Conservation (phyloP, 306 rosid species). For the Carpinus fangiana region DNA sequence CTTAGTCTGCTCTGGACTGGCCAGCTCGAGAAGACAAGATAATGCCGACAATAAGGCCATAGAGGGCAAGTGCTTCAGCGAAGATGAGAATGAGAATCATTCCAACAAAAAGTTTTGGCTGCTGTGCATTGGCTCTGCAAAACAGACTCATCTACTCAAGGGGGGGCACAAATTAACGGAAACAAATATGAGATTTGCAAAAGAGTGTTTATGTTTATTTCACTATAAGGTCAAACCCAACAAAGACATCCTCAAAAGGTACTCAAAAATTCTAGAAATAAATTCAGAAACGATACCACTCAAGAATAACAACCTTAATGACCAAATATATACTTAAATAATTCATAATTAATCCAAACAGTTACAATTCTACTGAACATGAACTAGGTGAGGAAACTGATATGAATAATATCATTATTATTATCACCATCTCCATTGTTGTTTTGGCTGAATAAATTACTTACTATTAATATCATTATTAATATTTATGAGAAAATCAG, state of each 20-base stretch:
- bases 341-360: not conserved
- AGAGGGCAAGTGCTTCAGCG: slow-evolving; percentile 84
- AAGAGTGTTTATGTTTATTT: not conserved
- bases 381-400: not conserved
- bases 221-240: not conserved
- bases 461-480: too few relatives aligned
- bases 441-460: too few relatives aligned
- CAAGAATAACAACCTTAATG: not conserved
- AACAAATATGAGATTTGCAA: not conserved
- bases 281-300: not conserved
- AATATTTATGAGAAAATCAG: not conserved
- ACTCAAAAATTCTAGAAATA: not conserved
- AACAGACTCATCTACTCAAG: slow-evolving; percentile 28
- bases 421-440: not conserved
- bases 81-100: slow-evolving; percentile 88
- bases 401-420: not conserved
- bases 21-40: slow-evolving; percentile 88
- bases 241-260: not conserved
- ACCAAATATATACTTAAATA: not conserved
- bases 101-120: slow-evolving; percentile 86
- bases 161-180: not conserved
- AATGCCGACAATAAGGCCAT: slow-evolving; percentile 83
- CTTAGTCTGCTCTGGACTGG: slow-evolving; percentile 84
- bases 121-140: slow-evolving; percentile 89
- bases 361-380: not conserved